phyloP scores from a whole-genome alignment of 495 filamentous ascomycete genomes.

The Penicillium paxilli region DNA sequence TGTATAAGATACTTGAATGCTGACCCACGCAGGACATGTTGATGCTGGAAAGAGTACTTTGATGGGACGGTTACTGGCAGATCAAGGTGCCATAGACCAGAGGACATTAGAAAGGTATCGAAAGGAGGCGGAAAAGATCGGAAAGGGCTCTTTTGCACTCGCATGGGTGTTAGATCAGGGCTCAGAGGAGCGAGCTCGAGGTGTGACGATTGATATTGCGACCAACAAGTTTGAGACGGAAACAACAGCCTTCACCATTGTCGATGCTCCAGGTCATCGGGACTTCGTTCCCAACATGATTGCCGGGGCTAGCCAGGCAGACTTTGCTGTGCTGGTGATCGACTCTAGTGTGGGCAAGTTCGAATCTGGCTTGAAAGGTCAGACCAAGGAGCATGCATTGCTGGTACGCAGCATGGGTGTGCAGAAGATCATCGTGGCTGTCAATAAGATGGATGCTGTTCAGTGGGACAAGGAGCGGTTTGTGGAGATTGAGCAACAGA shows the following conservation, averaged over 20 bases:
- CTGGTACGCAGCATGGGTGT: slow-evolving; percentile 92
- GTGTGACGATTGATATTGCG: slow-evolving; percentile 97
- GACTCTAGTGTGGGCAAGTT: slow-evolving; percentile 87
- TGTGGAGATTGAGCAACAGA: slow-evolving; percentile 79
- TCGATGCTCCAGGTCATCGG: slow-evolving; percentile 90
- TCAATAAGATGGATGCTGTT: slow-evolving; percentile 92
- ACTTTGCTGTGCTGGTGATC: slow-evolving; percentile 93
- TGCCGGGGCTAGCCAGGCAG: slow-evolving; percentile 90
- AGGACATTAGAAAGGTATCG: slow-evolving; percentile 84
- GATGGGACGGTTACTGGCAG: slow-evolving; percentile 92
- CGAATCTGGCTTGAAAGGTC: slow-evolving; percentile 88
- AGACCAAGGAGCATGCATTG: slow-evolving; percentile 91
- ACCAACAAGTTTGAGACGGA: slow-evolving; percentile 91
- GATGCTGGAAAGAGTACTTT: slow-evolving; percentile 97
- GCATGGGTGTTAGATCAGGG: slow-evolving; percentile 96
- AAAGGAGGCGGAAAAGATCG: slow-evolving; percentile 85
- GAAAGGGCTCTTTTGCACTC: slow-evolving; percentile 92
- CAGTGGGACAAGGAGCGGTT: slow-evolving; percentile 80
- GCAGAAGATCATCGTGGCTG: slow-evolving; percentile 78
- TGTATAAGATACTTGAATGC: neutral
- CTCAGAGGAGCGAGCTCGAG: slow-evolving; percentile 79
- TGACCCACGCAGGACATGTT: slow-evolving; percentile 70
- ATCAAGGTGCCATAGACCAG: slow-evolving; percentile 83
- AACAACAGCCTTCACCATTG: slow-evolving; percentile 83
- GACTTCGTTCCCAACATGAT: slow-evolving; percentile 99